These are phyloP conservation scores for Pterocarpus macrocarpus DNA, from an alignment of 306 rosid genomes.

Conservation along the genomic window DNA sequence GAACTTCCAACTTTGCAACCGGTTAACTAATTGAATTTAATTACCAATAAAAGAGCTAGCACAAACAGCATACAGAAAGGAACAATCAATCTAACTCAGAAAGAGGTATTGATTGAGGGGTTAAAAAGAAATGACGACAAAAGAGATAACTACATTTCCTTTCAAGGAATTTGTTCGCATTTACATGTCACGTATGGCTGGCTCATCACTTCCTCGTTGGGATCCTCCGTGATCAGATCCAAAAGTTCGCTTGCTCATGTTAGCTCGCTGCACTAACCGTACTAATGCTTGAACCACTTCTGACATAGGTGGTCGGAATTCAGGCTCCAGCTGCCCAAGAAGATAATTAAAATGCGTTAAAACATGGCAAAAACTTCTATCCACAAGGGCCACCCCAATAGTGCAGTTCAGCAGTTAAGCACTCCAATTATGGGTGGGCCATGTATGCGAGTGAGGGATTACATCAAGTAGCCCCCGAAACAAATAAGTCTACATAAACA, in stretches of 20 bases:
- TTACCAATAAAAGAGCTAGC: conserved; percentile 42
- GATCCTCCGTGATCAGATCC: conserved; percentile 82
- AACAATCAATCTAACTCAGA: conserved; percentile 40
- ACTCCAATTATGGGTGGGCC: no score
- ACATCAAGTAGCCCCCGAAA: neutral
- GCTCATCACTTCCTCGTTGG: conserved; percentile 61
- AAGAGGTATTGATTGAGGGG: conserved; percentile 33
- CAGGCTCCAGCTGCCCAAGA: conserved; percentile 88
- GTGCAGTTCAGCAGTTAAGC: no score
- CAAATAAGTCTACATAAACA: neutral
- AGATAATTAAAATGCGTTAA: conserved; percentile 6
- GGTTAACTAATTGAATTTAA: conserved; percentile 40
- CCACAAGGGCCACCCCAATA: neutral
- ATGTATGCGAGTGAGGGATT: no score
- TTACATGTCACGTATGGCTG: conserved; percentile 57
- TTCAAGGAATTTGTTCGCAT: conserved; percentile 17
- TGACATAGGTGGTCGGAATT: conserved; percentile 98
- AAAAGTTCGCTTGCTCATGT: conserved; percentile 96
- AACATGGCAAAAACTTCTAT: neutral
- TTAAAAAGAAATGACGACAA: neutral
- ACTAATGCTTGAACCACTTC: conserved; percentile 96
- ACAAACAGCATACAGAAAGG: conserved; percentile 50
- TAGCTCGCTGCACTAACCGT: conserved; percentile 91
- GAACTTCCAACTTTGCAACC: conserved; percentile 42
- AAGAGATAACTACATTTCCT: conserved; percentile 36